These are phyloP conservation scores for Striga asiatica DNA, from an alignment of 257 asterid genomes.

Conservation along the genomic window DNA sequence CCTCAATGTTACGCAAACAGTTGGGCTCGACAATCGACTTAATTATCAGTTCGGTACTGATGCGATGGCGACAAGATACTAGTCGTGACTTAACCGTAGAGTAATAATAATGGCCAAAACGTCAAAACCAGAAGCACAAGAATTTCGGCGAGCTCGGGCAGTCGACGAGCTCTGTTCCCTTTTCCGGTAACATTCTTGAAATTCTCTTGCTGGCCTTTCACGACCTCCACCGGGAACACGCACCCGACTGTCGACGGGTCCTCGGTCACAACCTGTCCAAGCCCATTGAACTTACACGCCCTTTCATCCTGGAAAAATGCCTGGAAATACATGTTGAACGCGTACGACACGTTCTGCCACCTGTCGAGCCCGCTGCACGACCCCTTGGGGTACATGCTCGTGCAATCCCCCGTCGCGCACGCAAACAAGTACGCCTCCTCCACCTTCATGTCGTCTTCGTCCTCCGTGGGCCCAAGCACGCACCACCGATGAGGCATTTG, in stretches of 20 bases:
- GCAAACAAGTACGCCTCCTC: background rate
- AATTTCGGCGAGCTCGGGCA: too few relatives aligned
- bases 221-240: constrained; percentile 2
- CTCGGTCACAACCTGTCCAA: background rate
- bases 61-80: too few relatives aligned
- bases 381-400: constrained; percentile 10
- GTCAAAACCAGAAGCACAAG: too few relatives aligned
- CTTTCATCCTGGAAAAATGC: background rate
- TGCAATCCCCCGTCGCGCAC: constrained; percentile 15
- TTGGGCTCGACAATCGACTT: too few relatives aligned
- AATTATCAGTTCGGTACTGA: too few relatives aligned
- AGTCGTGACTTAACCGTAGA: too few relatives aligned
- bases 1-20: too few relatives aligned
- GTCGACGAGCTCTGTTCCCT: too few relatives aligned
- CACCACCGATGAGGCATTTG: constrained; percentile 34
- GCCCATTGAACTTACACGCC: background rate
- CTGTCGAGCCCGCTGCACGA: constrained; percentile 20
- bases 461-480: background rate
- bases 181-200: too few relatives aligned
- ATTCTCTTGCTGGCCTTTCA: background rate
- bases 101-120: too few relatives aligned
- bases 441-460: background rate
- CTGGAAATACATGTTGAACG: background rate
- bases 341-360: background rate
- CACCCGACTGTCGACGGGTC: background rate